A percentile compares a stretch with the other conserved stretches of the same genome.
phyloP scores from a whole-genome alignment of 1,284 basidiomycete genomes.

The Apiotrichum sp. region DNA sequence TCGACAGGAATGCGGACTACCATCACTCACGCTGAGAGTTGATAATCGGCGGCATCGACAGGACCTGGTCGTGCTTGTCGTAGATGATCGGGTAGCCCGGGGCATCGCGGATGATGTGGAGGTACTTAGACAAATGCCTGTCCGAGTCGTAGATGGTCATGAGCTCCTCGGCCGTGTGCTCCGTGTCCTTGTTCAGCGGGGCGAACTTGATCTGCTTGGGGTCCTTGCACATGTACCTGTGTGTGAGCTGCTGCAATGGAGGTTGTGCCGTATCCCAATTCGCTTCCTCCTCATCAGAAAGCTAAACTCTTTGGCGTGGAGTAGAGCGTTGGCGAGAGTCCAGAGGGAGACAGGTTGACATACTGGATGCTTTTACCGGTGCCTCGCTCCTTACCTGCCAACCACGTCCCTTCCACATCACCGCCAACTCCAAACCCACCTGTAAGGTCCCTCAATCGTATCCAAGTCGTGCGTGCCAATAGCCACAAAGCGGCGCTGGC shows the following conservation, averaged over 20 bases:
- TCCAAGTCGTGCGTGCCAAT: constrained; percentile 98
- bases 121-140: constrained; percentile 81
- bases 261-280: no score
- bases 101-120: constrained; percentile 88
- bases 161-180: constrained; percentile 71
- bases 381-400: no score
- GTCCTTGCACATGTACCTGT: constrained; percentile 74
- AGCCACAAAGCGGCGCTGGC: constrained; percentile 83
- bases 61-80: constrained; percentile 74
- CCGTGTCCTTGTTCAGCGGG: constrained; percentile 70
- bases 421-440: constrained; percentile 32
- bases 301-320: no score
- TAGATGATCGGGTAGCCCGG: constrained; percentile 98
- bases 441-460: constrained; percentile 77
- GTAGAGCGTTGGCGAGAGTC: no score
- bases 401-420: no score
- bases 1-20: no score
- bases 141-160: constrained; percentile 91
- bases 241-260: neutral
- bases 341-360: no score
- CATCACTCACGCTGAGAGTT: constrained; percentile 68
- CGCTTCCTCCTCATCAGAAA: no score
- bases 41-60: constrained; percentile 98
- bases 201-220: constrained; percentile 87
- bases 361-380: no score